phyloP scores from a whole-genome alignment of 345 rosid species.

The Excoecaria agallocha region DNA sequence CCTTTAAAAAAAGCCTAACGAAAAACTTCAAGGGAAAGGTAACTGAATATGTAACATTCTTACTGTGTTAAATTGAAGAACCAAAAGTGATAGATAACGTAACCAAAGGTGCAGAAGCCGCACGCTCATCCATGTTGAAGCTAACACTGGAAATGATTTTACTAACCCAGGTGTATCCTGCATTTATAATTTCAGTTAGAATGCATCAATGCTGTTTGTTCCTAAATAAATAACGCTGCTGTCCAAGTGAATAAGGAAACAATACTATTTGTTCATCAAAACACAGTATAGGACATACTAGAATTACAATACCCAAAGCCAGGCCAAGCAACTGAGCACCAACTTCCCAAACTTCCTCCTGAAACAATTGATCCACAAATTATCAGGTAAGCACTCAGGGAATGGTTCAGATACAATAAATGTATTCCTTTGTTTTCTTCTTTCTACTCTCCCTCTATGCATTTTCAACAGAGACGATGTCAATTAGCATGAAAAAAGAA shows the following conservation, averaged over 20 bases:
- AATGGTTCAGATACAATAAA: background rate
- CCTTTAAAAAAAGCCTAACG: background rate
- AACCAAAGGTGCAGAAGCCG: constrained; percentile 90
- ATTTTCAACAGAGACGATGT: background rate
- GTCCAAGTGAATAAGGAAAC: background rate
- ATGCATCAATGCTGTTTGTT: constrained; percentile 6
- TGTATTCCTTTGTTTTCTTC: background rate
- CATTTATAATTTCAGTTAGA: constrained; percentile 23
- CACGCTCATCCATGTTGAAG: constrained; percentile 68
- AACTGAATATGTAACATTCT: constrained; percentile 17
- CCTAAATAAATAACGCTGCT: background rate
- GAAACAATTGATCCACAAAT: constrained; percentile 27
- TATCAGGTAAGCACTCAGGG: constrained; percentile 3
- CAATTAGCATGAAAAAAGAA: background rate
- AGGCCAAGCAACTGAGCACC: constrained; percentile 91
- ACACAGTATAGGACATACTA: constrained; percentile 42
- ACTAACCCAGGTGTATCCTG: constrained; percentile 91
- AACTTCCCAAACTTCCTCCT: constrained; percentile 99
- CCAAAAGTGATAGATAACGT: constrained; percentile 77
- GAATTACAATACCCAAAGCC: constrained; percentile 72
- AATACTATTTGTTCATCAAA: too few species aligned
- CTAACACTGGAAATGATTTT: constrained; percentile 59
- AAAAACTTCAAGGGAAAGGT: constrained; percentile 13
- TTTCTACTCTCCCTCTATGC: background rate
- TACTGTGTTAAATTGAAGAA: constrained; percentile 67